Base-by-base conservation (phyloP, 192 early-diverging fungal genomes). In the Martensiomyces pterosporus region DNA sequence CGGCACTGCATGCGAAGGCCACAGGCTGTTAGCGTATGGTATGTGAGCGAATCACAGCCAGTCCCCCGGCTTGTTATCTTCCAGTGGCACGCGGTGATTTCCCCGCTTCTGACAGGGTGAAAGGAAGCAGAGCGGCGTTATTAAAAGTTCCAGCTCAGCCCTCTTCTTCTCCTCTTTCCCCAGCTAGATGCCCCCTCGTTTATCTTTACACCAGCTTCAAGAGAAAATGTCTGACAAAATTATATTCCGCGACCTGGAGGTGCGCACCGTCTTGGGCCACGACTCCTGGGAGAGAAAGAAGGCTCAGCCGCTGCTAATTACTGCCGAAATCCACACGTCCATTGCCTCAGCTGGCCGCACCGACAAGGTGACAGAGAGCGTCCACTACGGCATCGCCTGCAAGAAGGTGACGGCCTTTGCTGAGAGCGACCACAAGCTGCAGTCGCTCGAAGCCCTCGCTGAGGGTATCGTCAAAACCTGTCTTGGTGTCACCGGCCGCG, bases 211-310 rank as follows among this genome's bases (percentile, higher is more conserved):
- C 5, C 29, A 42, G 14, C 10, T 24, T n/a, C n/a, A n/a, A n/a
- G n/a, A 4, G 26, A 15, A 13, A 22, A 71, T 72, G 68, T 42
- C 70, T 1, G 88, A 91, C 78, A 84, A 78, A 53, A 80, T 88
- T 47, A 60, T 80, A 32, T 67, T 94, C 21, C 77, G 81, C 47
- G 80, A 93, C 65, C 80, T 98, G 24, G 69, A 81, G 18, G 84
- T 97, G 37, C 84, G 82, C 41, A 87, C 82, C 34, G 82, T 88
- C 35, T 79, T 94, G 33, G 96, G 96, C 8, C 86, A 91, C 39
- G 93, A 99, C 70, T 79, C 85, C 15, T 99, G 96, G 94, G 92
- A 93, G 52, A 79, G 91, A 13, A 75, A 75, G n/a, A 88, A 91
- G 60, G 59, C 77, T 7, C 93, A 97, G 60, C 90, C 94, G 14